Evolutionary conservation across 1,284 basidiomycete species (phyloP), one percentile per base, ranked within the genome.

Genomic region (Microbotryomycetes sp.): DNA sequence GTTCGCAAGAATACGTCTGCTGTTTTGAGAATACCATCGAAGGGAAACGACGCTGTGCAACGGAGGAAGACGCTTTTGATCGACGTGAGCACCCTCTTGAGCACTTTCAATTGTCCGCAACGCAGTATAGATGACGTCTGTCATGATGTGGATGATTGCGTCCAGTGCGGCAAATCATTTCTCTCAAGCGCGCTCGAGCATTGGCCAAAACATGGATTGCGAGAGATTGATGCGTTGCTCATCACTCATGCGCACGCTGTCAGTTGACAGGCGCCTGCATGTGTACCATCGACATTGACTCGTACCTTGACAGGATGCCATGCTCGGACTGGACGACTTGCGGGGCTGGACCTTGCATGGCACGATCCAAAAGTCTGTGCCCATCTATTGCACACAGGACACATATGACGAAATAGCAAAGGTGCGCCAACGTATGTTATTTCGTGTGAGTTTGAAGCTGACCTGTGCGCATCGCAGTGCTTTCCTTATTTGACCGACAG

Each of bases 311-410:
- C 49, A 69, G 60, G 62, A 55, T 52, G 88, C 88, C 15, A 87
- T 88, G 79, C 88, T 89, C 70, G 88, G 88, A 4, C 72, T 90
- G 59, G 88, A 90, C 75, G 88, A 90, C 73, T 77, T 90, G 35
- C 78, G 88, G 79, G 87, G 81, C 47, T 90, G 88, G 88, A 90
- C 88, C 2, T 74, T 89, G 62, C 74, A 78, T 59, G 75, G 77
- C 26, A 79, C 80, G 23, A 86, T 90, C 58, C 88, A 90, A 72
- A 67, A 78, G 2, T 79, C 85, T 61, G 84, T 90, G 57, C 86
- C 88, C 70, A 76, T 90, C 46, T 90, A 89, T 71, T 76, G 82
- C 52, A 85, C 85, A 9, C 75, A 79, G 64, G 78, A 77, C 5
- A 89, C 88, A 2, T 87, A 82, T 69, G 71, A 71, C 28, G 84